Percentiles rank a stretch among this genome's conserved stretches.
These are phyloP conservation scores for Eruca vesicaria DNA, from an alignment of 441 rosid genomes.

Conservation along the genomic window DNA sequence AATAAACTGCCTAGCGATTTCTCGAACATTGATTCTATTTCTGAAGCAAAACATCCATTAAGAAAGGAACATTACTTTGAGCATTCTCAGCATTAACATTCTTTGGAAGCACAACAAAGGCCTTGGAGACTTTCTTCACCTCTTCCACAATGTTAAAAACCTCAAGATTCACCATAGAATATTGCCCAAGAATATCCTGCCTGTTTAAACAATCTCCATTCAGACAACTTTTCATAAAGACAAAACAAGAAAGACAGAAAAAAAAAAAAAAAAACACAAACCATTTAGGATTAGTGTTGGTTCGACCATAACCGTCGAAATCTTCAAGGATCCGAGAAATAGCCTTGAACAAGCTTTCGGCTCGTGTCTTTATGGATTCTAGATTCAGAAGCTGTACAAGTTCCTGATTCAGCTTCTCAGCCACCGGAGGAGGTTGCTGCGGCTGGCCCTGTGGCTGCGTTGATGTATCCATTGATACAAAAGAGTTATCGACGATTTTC, in stretches of 20 bases:
- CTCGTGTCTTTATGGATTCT: conserved; percentile 79
- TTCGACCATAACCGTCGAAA: conserved; percentile 7
- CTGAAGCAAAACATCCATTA: neutral
- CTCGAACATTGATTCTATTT: neutral
- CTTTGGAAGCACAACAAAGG: conserved; percentile 86
- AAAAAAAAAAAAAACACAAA: conserved; percentile 9
- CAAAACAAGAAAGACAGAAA: neutral
- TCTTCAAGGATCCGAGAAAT: conserved; percentile 82
- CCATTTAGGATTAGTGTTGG: conserved; percentile 92
- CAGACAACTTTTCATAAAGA: neutral
- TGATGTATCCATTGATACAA: conserved; percentile 46
- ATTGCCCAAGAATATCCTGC: conserved; percentile 63
- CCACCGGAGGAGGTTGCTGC: conserved; percentile 20
- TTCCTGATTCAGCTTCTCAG: conserved; percentile 71
- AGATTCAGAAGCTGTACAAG: conserved; percentile 73
- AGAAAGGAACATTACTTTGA: conserved; percentile 43
- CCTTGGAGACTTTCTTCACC: conserved; percentile 79
- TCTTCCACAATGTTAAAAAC: conserved; percentile 92
- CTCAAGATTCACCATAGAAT: conserved; percentile 95
- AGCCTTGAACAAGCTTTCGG: conserved; percentile 72
- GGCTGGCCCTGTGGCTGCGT: conserved; percentile 34
- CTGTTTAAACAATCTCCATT: neutral
- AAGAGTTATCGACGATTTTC: neutral
- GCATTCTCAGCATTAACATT: conserved; percentile 91
- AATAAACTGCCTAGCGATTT: neutral